Conservation (phyloP, 371 early-diverging fungal genomes). For the Encephalitozoon hellem region DNA sequence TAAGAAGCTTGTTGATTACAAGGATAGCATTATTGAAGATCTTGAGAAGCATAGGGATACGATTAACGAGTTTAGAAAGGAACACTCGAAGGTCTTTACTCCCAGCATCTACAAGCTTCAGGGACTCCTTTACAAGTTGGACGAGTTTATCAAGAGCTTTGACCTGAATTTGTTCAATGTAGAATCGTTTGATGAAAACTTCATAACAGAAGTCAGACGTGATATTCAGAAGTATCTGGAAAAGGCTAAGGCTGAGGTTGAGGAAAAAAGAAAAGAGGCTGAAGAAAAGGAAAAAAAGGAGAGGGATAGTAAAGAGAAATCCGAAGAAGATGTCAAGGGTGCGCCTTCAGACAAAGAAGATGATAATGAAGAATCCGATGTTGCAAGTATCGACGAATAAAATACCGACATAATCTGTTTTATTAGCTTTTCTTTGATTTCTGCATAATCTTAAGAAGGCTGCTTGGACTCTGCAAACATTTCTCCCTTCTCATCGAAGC, state of each 20-base stretch:
- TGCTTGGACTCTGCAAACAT: conserved; percentile 4
- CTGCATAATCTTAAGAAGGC: background rate
- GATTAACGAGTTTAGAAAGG: conserved; percentile 11
- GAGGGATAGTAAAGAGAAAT: background rate
- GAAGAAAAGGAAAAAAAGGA: conserved; percentile 31
- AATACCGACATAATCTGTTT: background rate
- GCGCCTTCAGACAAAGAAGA: conserved; percentile 4
- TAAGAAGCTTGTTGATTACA: conserved; percentile 3
- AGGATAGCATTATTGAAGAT: background rate
- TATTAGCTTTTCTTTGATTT: background rate
- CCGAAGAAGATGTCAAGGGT: background rate
- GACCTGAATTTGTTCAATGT: conserved; percentile 16
- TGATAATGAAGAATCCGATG: conserved; percentile 1
- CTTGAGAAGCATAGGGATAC: background rate
- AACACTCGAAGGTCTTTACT: background rate
- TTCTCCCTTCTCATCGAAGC: conserved; percentile 5
- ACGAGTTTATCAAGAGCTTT: conserved; percentile 11
- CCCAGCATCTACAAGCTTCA: conserved; percentile 12
- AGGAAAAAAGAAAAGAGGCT: conserved; percentile 18
- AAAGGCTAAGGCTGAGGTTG: conserved; percentile 8
- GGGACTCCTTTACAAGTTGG: conserved; percentile 5
- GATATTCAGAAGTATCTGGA: conserved; percentile 5
- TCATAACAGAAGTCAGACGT: background rate
- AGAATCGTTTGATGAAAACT: background rate
- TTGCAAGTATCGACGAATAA: conserved; percentile 9